These are phyloP conservation scores for Apophysomyces ossiformis DNA, from an alignment of 371 early-diverging fungal species.

Conservation along the genomic window DNA sequence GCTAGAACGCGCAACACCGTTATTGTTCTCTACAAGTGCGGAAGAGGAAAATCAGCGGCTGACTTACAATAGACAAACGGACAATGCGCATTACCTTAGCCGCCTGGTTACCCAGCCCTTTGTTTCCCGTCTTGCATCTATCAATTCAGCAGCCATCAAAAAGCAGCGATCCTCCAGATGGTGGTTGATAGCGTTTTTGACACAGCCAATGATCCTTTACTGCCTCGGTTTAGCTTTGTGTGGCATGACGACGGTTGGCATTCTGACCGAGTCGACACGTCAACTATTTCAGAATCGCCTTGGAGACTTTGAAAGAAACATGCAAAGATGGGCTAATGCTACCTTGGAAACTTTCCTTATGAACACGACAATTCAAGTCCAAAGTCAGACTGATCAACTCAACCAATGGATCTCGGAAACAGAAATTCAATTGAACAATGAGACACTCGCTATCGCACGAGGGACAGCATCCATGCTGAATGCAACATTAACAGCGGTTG, in stretches of 20 bases:
- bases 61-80: too few species aligned
- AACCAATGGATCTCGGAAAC: conserved; percentile 36
- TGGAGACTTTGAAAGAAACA: background rate
- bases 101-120: conserved; percentile 5
- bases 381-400: conserved; percentile 11
- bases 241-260: conserved; percentile 20
- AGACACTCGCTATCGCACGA: conserved; percentile 30
- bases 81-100: background rate
- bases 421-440: conserved; percentile 31
- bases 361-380: background rate
- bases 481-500: conserved; percentile 27
- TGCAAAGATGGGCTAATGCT: conserved; percentile 9
- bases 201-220: conserved; percentile 32
- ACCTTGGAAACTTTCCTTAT: background rate
- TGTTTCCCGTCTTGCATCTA: background rate
- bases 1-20: background rate
- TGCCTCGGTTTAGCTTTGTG: conserved; percentile 33
- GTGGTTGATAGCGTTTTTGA: conserved; percentile 28
- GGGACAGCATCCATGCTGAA: conserved; percentile 32
- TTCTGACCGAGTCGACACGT: conserved; percentile 1
- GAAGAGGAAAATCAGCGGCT: too few species aligned
- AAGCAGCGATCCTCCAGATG: background rate
- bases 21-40: background rate
- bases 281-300: background rate
- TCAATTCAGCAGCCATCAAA: background rate